Conservation (phyloP, 208 protist genomes). For the Naegleria fowleri region DNA sequence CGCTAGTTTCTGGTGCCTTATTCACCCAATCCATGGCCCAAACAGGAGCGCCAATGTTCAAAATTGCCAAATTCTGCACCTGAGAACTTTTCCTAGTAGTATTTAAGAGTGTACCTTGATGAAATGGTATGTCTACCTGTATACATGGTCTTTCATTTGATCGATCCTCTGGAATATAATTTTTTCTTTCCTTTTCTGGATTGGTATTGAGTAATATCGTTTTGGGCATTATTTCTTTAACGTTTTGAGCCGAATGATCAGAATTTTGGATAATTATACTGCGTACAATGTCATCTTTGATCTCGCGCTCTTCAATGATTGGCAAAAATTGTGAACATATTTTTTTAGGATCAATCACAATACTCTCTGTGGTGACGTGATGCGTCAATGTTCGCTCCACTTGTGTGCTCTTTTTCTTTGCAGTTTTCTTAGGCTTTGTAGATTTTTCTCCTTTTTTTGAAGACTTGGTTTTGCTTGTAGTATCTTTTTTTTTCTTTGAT, state of each 20-base stretch:
- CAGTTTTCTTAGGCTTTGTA: neutral
- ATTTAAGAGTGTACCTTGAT: neutral
- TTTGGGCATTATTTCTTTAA: neutral
- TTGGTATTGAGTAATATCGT: neutral
- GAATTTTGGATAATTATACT: neutral
- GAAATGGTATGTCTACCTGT: neutral
- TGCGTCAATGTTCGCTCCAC: neutral
- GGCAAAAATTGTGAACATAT: neutral
- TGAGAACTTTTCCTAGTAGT: neutral
- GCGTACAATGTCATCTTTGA: neutral
- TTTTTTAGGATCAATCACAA: neutral
- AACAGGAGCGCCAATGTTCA: neutral
- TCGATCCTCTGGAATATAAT: neutral
- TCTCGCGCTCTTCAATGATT: neutral
- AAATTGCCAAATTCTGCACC: neutral
- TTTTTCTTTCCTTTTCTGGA: neutral
- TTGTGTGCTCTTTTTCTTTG: neutral
- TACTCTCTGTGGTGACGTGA: neutral
- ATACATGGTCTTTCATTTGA: neutral
- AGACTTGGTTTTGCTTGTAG: too few relatives aligned
- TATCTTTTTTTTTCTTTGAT: too few relatives aligned
- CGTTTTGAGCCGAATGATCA: too few relatives aligned
- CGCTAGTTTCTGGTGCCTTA: neutral
- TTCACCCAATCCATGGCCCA: neutral
- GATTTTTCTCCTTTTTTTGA: neutral